Percentiles rank a stretch among this genome's conserved stretches.
Evolutionary conservation across 2,329 filamentous ascomycete species (phyloP).

Genomic region (Neofusicoccum parvum): DNA sequence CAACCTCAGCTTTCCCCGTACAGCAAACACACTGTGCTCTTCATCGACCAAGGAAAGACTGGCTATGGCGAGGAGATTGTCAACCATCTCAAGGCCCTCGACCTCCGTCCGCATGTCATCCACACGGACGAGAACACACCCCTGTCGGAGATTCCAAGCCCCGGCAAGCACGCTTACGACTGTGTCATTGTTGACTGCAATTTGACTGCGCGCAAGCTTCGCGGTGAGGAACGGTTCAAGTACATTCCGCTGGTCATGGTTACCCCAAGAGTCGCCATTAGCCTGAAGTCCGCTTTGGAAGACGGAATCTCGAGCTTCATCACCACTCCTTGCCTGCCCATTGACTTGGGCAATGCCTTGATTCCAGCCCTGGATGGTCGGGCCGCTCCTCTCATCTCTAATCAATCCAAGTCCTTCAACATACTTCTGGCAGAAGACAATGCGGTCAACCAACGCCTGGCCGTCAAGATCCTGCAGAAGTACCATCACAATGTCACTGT

Average conservation of each 20-base stretch:
- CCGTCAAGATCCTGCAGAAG: conserved; percentile 95
- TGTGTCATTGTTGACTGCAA: conserved; percentile 96
- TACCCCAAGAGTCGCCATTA: conserved; percentile 86
- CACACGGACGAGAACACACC: conserved; percentile 70
- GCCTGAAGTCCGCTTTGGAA: conserved; percentile 89
- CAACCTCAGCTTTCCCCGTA: conserved; percentile 87
- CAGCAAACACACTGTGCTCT: conserved; percentile 86
- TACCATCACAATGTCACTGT: conserved; percentile 93
- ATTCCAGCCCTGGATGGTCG: conserved; percentile 92
- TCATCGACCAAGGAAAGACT: conserved; percentile 89
- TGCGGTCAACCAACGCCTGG: conserved; percentile 91
- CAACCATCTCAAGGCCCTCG: conserved; percentile 75
- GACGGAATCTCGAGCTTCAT: conserved; percentile 98
- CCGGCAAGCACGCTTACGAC: conserved; percentile 70
- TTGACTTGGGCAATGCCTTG: conserved; percentile 94
- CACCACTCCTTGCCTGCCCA: conserved; percentile 92
- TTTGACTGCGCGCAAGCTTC: conserved; percentile 80
- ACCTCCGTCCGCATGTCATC: conserved; percentile 82
- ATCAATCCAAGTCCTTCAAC: conserved; percentile 93
- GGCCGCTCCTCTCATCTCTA: conserved; percentile 85
- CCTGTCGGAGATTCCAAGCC: conserved; percentile 36
- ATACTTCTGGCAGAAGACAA: conserved; percentile 97
- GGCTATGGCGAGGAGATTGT: conserved; percentile 75
- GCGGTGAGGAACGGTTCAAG: conserved; percentile 92
- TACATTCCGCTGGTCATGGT: conserved; percentile 95